Evolutionary conservation across 2,329 filamentous ascomycete genomes (phyloP), one percentile per base, ranked within the genome.

Genomic region (Leptographium procerum): DNA sequence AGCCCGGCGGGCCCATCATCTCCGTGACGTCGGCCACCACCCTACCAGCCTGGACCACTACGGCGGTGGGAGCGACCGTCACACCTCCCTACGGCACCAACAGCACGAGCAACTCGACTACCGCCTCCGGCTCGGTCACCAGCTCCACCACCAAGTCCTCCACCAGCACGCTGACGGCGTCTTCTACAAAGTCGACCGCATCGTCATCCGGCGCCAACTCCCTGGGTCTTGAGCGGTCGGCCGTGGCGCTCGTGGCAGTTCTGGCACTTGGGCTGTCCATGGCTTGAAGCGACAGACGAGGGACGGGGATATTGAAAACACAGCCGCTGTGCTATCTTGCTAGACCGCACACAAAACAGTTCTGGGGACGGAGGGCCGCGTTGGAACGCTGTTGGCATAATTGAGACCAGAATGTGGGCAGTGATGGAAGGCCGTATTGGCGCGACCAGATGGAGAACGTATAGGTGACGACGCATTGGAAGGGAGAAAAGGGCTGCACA

Each of bases 251-350:
- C 43, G 57, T 62, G 11, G 33, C 60, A 24, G 58, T 63, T 57
- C 58, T 59, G 16, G 62, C 61, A 2, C 16, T 65, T 26, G 64
- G 63, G 2, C 14, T 66, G 55, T 56, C 61, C 11, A 57, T 63
- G 29, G 52, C 65, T 31, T 68, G 53, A n/a, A 62, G 28, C 3
- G 22, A 11, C 4, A 19, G 28, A 43, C n/a, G 36, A 19, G 14
- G 10, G 19, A 19, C 16, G 40, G 40, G 19, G 40, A 43, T 16
- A 19, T 3, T 4, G 40, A 43, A 16, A 19, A n/a, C 19, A 13
- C 13, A 22, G 4, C 13, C 19, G 10, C 31, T 14, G 40, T 43
- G 40, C 19, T 43, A 19, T n/a, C 40, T 43, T 19, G 40, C 40
- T 22, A 7, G 6, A 33, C 5, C 10, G 31, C 31, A 33, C 31